Percentiles rank a stretch among this genome's conserved stretches.
These are phyloP conservation scores for Pyracantha coccinea DNA, from an alignment of 331 rosid genomes.

Conservation along the genomic window DNA sequence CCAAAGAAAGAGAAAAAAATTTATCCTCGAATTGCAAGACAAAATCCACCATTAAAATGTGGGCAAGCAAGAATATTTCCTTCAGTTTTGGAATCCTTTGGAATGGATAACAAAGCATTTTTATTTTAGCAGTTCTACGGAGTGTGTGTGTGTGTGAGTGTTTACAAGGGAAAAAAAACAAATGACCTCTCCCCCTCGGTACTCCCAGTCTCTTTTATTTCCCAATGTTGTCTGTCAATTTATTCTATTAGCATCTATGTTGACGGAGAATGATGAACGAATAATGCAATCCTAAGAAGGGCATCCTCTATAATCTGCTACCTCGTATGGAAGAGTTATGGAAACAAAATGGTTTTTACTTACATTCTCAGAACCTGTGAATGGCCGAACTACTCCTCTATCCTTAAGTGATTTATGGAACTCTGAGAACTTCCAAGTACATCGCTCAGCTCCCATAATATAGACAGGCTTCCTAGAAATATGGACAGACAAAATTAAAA, in stretches of 20 bases:
- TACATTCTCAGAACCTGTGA: slow-evolving; percentile 94
- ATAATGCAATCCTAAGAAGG: neutral
- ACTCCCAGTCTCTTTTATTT: neutral
- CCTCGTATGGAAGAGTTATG: neutral
- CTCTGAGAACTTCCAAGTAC: slow-evolving; percentile 79
- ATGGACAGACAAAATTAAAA: neutral
- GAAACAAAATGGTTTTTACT: slow-evolving; percentile 19
- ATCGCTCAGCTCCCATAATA: slow-evolving; percentile 61
- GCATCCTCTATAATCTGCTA: neutral
- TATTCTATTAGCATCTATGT: neutral
- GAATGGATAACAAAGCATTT: no score
- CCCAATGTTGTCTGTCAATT: neutral
- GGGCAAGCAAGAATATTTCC: no score
- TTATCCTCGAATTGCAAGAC: no score
- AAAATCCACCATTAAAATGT: no score
- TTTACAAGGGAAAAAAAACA: no score
- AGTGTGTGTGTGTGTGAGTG: no score
- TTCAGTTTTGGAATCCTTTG: no score
- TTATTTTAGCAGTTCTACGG: no score
- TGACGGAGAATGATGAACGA: neutral
- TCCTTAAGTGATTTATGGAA: slow-evolving; percentile 64
- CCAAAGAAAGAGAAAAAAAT: neutral
- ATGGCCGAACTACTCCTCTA: slow-evolving; percentile 66
- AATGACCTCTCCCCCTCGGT: neutral
- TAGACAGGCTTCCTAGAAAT: slow-evolving; percentile 78